Conservation (phyloP, 192 early-diverging fungal genomes). For the Coemansia sp. region DNA sequence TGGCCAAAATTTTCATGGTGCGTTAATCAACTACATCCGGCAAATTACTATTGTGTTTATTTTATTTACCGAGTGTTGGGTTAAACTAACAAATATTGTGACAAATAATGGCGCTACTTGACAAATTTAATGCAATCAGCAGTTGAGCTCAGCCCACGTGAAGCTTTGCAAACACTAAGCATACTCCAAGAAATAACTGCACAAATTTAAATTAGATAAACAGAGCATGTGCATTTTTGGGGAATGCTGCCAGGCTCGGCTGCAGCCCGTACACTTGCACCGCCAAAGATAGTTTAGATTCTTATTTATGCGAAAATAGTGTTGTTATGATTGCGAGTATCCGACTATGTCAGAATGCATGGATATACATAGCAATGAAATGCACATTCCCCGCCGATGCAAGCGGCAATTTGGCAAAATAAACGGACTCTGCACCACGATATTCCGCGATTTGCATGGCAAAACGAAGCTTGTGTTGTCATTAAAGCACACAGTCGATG, state of each 20-base stretch:
- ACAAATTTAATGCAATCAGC: background rate
- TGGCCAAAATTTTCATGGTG: background rate
- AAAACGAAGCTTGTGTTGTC: background rate
- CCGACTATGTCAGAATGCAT: slow-evolving; percentile 1
- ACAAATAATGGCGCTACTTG: background rate
- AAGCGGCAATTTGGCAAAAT: background rate
- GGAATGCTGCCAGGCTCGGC: background rate
- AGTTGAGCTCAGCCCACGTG: no score
- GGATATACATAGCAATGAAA: background rate
- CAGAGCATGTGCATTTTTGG: background rate
- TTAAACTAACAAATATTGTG: background rate
- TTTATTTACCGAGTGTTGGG: background rate
- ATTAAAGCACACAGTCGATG: background rate
- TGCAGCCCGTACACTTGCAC: background rate
- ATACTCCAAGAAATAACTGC: background rate
- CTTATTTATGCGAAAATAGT: background rate
- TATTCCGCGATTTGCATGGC: slow-evolving; percentile 4
- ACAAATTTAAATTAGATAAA: background rate
- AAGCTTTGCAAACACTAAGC: no score
- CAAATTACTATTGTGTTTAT: background rate
- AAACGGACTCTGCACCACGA: background rate
- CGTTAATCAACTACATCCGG: background rate
- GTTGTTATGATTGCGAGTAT: background rate
- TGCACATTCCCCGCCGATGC: background rate
- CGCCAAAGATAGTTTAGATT: background rate